Evolutionary conservation across 2,329 filamentous ascomycete species (phyloP).

Genomic region (Fusarium denticulatum): DNA sequence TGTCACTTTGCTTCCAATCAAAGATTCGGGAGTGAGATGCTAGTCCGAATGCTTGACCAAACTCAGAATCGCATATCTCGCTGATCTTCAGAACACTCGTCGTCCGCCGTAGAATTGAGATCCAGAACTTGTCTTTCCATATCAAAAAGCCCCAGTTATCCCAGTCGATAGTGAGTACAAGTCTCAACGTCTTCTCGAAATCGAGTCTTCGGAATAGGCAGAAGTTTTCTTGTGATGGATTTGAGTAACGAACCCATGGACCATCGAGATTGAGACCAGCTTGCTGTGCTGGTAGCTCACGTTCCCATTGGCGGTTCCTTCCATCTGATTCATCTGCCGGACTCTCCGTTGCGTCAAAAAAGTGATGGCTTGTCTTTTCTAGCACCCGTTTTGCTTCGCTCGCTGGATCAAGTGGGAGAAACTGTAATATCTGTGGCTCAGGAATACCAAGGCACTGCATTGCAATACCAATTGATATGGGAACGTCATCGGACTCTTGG

Average conservation of each 20-base stretch:
- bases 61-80: neutral
- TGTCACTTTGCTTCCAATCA: neutral
- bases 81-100: rapidly evolving
- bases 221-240: rapidly evolving
- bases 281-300: rapidly evolving
- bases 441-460: neutral
- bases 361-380: rapidly evolving
- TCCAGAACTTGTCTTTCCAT: neutral
- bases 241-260: neutral
- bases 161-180: rapidly evolving
- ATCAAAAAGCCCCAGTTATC: rapidly evolving
- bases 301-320: no score
- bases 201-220: neutral
- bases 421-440: neutral
- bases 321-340: rapidly evolving
- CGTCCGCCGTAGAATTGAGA: neutral
- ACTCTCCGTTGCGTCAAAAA: rapidly evolving
- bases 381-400: rapidly evolving
- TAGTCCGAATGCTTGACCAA: neutral
- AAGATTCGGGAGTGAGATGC: neutral
- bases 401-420: rapidly evolving
- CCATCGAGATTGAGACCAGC: neutral
- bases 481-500: neutral
- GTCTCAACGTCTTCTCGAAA: neutral
- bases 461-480: neutral